phyloP scores from a whole-genome alignment of 768 basidiomycete species.

The Serendipita indica region DNA sequence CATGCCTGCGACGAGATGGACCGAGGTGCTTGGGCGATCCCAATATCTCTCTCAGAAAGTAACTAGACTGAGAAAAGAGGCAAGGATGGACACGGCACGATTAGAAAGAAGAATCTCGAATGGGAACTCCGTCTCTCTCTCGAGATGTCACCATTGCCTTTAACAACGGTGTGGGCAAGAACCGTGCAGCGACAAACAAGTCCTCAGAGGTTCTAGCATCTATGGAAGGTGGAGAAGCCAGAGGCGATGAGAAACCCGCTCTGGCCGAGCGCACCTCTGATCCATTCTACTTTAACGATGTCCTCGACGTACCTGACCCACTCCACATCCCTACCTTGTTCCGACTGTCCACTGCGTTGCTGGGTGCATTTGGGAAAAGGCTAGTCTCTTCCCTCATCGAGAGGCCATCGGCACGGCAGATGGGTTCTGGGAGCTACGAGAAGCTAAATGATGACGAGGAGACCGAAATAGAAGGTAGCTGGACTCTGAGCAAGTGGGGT shows the following conservation, averaged over 20 bases:
- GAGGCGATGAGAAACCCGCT: neutral
- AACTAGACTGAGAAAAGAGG: neutral
- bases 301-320: neutral
- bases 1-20: constrained; percentile 33
- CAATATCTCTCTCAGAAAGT: neutral
- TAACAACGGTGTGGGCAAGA: neutral
- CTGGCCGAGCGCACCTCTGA: neutral
- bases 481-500: constrained; percentile 1
- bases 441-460: neutral
- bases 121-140: constrained; percentile 9
- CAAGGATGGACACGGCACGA: too few relatives aligned
- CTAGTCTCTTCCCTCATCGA: neutral
- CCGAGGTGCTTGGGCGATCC: neutral
- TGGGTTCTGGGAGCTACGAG: neutral
- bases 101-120: neutral
- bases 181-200: neutral
- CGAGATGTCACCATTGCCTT: neutral
- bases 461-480: neutral
- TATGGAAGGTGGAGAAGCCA: neutral
- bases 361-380: neutral
- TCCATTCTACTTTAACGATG: neutral
- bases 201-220: neutral
- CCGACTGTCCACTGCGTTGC: neutral
- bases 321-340: neutral
- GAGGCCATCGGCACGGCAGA: neutral